Conservation (phyloP, 192 early-diverging fungal genomes). For the Coemansia sp. region DNA sequence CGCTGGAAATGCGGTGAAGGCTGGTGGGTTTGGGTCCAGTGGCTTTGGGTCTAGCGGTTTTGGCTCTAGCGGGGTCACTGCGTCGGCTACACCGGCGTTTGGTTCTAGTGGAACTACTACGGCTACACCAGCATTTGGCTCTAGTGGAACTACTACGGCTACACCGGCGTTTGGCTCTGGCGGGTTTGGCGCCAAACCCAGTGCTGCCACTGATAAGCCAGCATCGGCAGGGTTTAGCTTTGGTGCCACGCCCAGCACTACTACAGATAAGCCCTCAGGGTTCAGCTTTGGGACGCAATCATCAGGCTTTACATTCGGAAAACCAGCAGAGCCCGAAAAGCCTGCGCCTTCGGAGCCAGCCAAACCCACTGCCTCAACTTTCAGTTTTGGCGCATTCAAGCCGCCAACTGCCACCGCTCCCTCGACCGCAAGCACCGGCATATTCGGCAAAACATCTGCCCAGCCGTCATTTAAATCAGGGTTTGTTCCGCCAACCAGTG, state of each 20-base stretch:
- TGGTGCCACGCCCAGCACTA: not conserved
- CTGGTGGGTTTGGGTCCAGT: constrained; percentile 5
- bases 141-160: not conserved
- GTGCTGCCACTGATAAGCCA: not conserved
- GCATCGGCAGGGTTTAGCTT: constrained; percentile 9
- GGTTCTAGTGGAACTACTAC: not conserved
- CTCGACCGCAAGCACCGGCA: not conserved
- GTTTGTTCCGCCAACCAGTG: not conserved
- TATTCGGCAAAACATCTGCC: not conserved
- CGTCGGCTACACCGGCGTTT: not conserved
- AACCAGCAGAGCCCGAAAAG: not conserved
- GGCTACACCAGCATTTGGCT: not conserved
- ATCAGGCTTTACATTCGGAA: constrained; percentile 7
- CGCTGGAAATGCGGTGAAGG: not conserved
- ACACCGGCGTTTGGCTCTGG: not conserved
- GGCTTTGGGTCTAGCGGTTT: not conserved
- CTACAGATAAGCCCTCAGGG: not conserved
- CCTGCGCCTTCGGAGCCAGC: not conserved
- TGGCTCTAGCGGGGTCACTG: not conserved
- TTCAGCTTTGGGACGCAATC: constrained; percentile 22
- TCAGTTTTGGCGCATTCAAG: constrained; percentile 42
- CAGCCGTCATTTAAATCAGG: not conserved
- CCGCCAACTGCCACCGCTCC: constrained; percentile 21
- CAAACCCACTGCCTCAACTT: constrained; percentile 3
- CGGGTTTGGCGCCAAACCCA: not conserved